A percentile compares a stretch with the other conserved stretches of the same genome.
These are phyloP conservation scores for Cyberlindnera sargentensis DNA, from an alignment of 805 yeast species.

Conservation along the genomic window DNA sequence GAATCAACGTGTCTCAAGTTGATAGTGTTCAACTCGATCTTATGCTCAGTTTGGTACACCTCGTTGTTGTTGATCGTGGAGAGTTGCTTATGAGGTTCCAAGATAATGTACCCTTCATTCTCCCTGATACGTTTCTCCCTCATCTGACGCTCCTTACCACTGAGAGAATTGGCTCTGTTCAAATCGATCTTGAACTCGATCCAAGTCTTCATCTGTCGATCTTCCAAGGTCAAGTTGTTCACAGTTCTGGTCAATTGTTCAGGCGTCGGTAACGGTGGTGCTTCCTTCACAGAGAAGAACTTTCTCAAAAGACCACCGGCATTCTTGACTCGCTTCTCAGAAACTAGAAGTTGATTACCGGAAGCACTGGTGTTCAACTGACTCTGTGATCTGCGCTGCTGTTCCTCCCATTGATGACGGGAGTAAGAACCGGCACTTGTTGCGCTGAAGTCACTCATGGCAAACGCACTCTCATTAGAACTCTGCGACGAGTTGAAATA, in stretches of 20 bases:
- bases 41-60: slow-evolving; percentile 25
- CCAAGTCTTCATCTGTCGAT: slow-evolving; percentile 38
- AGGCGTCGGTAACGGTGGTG: slow-evolving; percentile 22
- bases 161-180: slow-evolving; percentile 65
- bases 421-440: slow-evolving; percentile 83
- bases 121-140: slow-evolving; percentile 60
- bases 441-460: slow-evolving; percentile 67
- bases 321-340: slow-evolving; percentile 18
- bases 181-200: slow-evolving; percentile 51
- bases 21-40: slow-evolving; percentile 25
- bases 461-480: slow-evolving; percentile 34
- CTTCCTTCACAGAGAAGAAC: slow-evolving; percentile 18
- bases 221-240: slow-evolving; percentile 26
- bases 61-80: slow-evolving; percentile 44
- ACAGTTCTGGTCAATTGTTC: slow-evolving; percentile 16
- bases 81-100: slow-evolving; percentile 52
- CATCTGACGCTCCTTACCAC: slow-evolving; percentile 58
- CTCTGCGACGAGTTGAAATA: slow-evolving; percentile 43
- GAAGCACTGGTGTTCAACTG: slow-evolving; percentile 18
- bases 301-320: slow-evolving; percentile 11
- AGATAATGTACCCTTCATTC: slow-evolving; percentile 51
- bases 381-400: slow-evolving; percentile 9
- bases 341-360: slow-evolving; percentile 21
- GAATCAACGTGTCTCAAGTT: slow-evolving; percentile 37
- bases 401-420: slow-evolving; percentile 56